Conservation (phyloP, 2,329 filamentous ascomycete species). For the Annulohypoxylon truncatum region DNA sequence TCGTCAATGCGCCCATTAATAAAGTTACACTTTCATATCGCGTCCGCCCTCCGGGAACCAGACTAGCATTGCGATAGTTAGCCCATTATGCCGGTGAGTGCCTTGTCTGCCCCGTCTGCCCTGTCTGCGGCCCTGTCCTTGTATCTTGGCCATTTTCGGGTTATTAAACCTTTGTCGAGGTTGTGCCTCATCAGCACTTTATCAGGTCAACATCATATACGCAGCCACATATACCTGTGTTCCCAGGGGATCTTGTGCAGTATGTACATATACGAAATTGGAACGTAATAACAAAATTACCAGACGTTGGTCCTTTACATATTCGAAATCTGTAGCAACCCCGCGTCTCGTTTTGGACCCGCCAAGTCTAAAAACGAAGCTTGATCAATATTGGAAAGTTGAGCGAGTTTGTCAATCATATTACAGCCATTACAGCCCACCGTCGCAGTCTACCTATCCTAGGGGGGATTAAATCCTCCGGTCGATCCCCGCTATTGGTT, state of each 20-base stretch:
- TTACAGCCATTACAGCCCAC: slow-evolving; percentile 21
- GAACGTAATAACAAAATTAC: background rate
- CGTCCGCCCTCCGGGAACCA: slow-evolving; percentile 35
- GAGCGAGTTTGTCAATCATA: slow-evolving; percentile 28
- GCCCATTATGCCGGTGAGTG: slow-evolving; percentile 40
- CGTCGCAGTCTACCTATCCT: slow-evolving; percentile 24
- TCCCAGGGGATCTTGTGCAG: too few relatives aligned
- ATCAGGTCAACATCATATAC: slow-evolving; percentile 20
- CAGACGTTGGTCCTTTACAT: slow-evolving; percentile 7
- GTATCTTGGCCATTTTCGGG: slow-evolving; percentile 22
- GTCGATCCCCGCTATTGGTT: slow-evolving; percentile 34
- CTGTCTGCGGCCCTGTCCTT: slow-evolving; percentile 25
- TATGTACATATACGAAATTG: background rate
- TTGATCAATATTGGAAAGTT: slow-evolving; percentile 23
- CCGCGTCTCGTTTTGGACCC: slow-evolving; percentile 17
- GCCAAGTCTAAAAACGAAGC: slow-evolving; percentile 10
- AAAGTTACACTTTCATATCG: slow-evolving; percentile 40
- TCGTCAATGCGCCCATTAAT: slow-evolving; percentile 38
- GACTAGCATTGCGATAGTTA: slow-evolving; percentile 39
- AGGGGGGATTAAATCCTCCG: slow-evolving; percentile 39
- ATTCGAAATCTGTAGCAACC: slow-evolving; percentile 10
- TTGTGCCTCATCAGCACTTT: slow-evolving; percentile 30
- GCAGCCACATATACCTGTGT: background rate
- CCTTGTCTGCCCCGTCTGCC: slow-evolving; percentile 31
- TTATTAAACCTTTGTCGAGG: slow-evolving; percentile 25